These are phyloP conservation scores for Boletus insuetus DNA, from an alignment of 768 basidiomycete genomes.

Conservation along the genomic window DNA sequence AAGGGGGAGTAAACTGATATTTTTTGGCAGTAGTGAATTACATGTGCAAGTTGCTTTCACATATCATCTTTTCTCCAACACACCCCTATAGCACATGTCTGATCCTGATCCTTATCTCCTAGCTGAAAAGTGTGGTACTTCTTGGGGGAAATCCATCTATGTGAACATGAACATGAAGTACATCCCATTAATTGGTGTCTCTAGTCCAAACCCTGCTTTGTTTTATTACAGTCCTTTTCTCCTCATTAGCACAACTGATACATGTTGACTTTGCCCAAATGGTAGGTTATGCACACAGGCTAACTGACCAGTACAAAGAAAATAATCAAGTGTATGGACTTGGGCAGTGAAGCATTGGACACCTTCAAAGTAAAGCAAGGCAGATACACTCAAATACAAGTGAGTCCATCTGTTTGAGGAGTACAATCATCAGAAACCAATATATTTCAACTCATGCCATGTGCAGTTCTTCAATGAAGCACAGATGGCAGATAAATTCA, in stretches of 20 bases:
- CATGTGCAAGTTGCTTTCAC: constrained; percentile 27
- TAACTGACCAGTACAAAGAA: constrained; percentile 28
- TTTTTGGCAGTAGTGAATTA: too few species aligned
- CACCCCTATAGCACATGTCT: constrained; percentile 19
- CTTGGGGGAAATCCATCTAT: constrained; percentile 40
- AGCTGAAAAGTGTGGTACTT: constrained; percentile 41
- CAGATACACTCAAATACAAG: constrained; percentile 43
- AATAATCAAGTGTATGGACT: constrained; percentile 44
- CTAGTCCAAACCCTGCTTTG: constrained; percentile 4
- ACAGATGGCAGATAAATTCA: too few species aligned
- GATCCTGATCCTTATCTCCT: constrained; percentile 36
- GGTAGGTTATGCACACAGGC: background rate
- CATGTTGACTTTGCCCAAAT: constrained; percentile 10
- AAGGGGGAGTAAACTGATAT: too few species aligned
- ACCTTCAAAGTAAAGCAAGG: constrained; percentile 39
- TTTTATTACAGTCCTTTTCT: constrained; percentile 15
- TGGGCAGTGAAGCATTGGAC: constrained; percentile 37
- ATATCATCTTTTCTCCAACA: constrained; percentile 20
- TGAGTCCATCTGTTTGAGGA: constrained; percentile 15
- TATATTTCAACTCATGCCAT: background rate
- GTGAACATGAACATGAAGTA: constrained; percentile 44
- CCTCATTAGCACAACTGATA: constrained; percentile 27
- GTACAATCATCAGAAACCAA: background rate
- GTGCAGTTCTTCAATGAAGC: constrained; percentile 39
- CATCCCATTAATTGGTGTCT: constrained; percentile 34